Evolutionary conservation across 768 basidiomycete genomes (phyloP).

Genomic region (Rhodotorula kratochvilovae): DNA sequence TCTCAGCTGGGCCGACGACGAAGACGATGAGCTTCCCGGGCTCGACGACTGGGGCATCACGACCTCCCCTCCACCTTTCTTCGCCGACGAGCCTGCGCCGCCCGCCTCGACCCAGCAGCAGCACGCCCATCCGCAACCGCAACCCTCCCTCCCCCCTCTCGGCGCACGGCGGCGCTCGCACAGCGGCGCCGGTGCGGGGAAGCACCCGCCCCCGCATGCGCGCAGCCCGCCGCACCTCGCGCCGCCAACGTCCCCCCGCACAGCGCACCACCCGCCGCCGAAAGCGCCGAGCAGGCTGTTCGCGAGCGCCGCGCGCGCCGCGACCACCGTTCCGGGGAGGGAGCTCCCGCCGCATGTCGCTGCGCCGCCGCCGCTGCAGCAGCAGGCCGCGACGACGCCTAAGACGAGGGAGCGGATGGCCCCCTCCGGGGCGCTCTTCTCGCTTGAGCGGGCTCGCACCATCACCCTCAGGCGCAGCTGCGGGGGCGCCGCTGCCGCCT

Average conservation of each 20-base stretch:
- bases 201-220: not conserved
- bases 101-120: not conserved
- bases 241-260: not conserved
- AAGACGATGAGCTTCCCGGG: slow-evolving; percentile 73
- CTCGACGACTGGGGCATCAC: slow-evolving; percentile 79
- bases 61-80: not conserved
- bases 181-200: not conserved
- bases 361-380: not conserved
- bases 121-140: not conserved
- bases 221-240: not conserved
- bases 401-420: not conserved
- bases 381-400: no score
- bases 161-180: not conserved
- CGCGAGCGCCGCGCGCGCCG: not conserved
- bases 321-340: not conserved
- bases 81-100: not conserved
- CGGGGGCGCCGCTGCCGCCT: no score
- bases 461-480: not conserved
- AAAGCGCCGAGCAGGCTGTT: not conserved
- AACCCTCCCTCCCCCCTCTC: not conserved
- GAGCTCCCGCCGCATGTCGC: not conserved
- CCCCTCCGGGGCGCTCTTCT: not conserved
- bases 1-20: slow-evolving; percentile 84
- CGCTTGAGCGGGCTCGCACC: slow-evolving; percentile 10
- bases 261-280: not conserved